These are phyloP conservation scores for Fraxinus baroniana DNA, from an alignment of 305 asterid genomes.

Conservation along the genomic window DNA sequence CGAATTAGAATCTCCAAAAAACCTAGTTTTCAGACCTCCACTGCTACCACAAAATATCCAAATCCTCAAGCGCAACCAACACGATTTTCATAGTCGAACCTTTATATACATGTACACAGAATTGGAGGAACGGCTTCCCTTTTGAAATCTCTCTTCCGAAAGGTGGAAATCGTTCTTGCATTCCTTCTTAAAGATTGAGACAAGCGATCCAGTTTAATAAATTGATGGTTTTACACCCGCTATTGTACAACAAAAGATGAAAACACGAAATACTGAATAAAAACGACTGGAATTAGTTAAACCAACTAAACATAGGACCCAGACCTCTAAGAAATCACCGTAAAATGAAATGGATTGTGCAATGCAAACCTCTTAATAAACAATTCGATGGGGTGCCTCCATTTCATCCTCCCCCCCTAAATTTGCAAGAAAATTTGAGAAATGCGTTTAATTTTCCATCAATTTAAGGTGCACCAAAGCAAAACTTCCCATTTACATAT, in stretches of 20 bases:
- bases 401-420: not conserved
- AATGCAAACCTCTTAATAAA: not conserved
- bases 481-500: conserved; percentile 28
- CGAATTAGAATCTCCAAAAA: not conserved
- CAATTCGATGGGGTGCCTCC: not conserved
- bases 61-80: not conserved
- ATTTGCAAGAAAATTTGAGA: not conserved
- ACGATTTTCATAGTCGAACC: not conserved
- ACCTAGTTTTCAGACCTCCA: not conserved
- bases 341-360: not conserved
- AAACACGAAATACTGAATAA: no score
- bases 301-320: not conserved
- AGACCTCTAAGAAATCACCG: not conserved
- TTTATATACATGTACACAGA: not conserved
- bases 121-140: not conserved
- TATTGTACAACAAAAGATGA: not conserved
- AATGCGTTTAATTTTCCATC: conserved; percentile 9
- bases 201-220: no score
- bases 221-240: not conserved
- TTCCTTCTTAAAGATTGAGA: not conserved
- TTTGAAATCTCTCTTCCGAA: not conserved
- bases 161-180: not conserved
- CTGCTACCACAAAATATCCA: not conserved
- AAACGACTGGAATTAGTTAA: no score
- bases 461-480: conserved; percentile 19